phyloP scores from a whole-genome alignment of 2,329 filamentous ascomycete genomes.

The Exophiala bonariae region DNA sequence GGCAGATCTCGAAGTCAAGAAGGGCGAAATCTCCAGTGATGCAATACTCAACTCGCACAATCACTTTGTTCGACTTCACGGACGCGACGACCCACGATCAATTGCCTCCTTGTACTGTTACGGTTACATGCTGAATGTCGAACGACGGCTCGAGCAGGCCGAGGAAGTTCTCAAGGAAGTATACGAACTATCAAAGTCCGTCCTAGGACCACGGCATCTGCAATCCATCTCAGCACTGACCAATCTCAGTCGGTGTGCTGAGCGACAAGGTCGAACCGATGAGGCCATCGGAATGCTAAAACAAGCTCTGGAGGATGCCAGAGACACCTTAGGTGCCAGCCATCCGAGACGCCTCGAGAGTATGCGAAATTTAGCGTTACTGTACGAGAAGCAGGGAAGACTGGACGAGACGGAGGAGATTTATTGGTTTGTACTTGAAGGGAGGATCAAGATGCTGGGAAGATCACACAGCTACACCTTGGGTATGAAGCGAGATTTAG shows the following conservation, averaged over 20 bases:
- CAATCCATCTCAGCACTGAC: constrained; percentile 24
- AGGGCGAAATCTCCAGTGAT: constrained; percentile 21
- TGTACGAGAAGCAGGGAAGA: constrained; percentile 12
- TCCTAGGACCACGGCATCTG: constrained; percentile 18
- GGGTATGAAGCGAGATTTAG: constrained; percentile 18
- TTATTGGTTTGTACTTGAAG: constrained; percentile 24
- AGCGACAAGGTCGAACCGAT: constrained; percentile 17
- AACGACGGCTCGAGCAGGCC: constrained; percentile 17
- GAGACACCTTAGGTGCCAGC: constrained; percentile 21
- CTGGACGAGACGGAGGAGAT: constrained; percentile 13
- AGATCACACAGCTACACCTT: constrained; percentile 21
- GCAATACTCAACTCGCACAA: constrained; percentile 14
- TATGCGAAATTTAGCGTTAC: constrained; percentile 14
- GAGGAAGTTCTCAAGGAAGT: constrained; percentile 19
- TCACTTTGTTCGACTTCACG: constrained; percentile 14
- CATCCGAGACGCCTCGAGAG: constrained; percentile 25
- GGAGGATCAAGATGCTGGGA: constrained; percentile 25
- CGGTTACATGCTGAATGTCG: constrained; percentile 25
- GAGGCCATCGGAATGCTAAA: constrained; percentile 21
- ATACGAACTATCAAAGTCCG: constrained; percentile 16
- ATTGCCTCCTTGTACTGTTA: constrained; percentile 27
- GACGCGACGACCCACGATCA: constrained; percentile 16
- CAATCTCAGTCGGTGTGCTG: constrained; percentile 17
- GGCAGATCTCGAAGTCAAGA: constrained; percentile 14
- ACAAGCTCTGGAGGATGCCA: constrained; percentile 21